phyloP scores from a whole-genome alignment of 768 basidiomycete species.

The Calocera cornea region DNA sequence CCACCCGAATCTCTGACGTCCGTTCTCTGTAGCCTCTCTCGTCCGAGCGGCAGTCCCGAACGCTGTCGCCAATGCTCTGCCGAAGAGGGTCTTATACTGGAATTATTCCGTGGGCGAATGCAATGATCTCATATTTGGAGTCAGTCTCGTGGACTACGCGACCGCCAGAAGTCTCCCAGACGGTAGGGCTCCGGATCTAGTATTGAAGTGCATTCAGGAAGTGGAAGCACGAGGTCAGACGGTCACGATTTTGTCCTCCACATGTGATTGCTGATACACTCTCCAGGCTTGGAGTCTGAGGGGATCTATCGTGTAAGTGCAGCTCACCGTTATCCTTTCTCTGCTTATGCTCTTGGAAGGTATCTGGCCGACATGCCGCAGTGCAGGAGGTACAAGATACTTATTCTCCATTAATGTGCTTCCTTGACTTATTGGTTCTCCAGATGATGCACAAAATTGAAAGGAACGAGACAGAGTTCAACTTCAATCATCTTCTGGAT shows the following conservation, averaged over 20 bases:
- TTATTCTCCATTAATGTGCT: background rate
- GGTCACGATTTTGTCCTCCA: no score
- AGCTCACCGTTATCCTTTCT: background rate
- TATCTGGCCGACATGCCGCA: constrained; percentile 71
- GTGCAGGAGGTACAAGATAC: constrained; percentile 54
- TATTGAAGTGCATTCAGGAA: constrained; percentile 39
- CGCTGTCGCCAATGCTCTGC: constrained; percentile 46
- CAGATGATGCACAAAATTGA: constrained; percentile 81
- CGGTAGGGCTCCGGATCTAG: constrained; percentile 63
- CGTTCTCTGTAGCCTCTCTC: background rate
- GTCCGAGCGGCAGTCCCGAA: background rate
- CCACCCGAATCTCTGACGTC: background rate
- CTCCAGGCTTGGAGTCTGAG: constrained; percentile 20
- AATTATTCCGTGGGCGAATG: constrained; percentile 74
- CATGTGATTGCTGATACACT: background rate
- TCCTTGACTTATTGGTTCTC: background rate
- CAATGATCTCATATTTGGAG: constrained; percentile 77
- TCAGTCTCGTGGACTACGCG: constrained; percentile 78
- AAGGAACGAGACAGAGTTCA: constrained; percentile 61
- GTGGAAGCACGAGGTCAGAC: background rate
- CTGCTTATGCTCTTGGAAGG: constrained; percentile 28
- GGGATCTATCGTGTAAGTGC: constrained; percentile 25
- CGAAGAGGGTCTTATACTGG: constrained; percentile 60
- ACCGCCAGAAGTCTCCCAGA: constrained; percentile 62
- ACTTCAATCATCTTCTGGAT: constrained; percentile 54